phyloP scores from a whole-genome alignment of 2,329 filamentous ascomycete species.

The Teratosphaeria destructans region DNA sequence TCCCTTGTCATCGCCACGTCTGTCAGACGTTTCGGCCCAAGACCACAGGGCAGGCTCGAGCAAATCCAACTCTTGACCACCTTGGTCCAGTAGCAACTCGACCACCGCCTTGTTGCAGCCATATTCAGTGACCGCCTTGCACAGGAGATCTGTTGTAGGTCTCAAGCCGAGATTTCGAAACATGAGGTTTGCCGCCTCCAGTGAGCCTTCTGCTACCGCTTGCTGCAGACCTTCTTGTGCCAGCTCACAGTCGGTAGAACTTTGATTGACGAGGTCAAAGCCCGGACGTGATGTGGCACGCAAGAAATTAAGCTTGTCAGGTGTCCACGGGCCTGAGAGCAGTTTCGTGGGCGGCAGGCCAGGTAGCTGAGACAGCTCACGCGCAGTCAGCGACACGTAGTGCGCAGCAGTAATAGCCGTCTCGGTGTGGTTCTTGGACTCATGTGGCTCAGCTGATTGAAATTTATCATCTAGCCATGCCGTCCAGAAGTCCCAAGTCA shows the following conservation, averaged over 20 bases:
- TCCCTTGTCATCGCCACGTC: constrained; percentile 15
- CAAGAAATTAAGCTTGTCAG: constrained; percentile 13
- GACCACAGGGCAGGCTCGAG: constrained; percentile 25
- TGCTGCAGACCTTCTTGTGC: constrained; percentile 18
- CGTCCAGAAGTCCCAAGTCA: constrained; percentile 25
- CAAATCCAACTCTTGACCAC: constrained; percentile 14
- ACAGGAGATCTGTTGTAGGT: constrained; percentile 18
- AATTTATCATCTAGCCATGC: constrained; percentile 11
- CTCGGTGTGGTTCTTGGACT: not conserved
- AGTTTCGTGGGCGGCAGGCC: constrained; percentile 15
- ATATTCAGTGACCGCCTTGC: constrained; percentile 21
- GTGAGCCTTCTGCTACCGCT: constrained; percentile 16
- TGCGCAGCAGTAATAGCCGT: not conserved
- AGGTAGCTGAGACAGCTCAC: constrained; percentile 8
- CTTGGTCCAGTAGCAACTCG: not conserved
- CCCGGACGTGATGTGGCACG: constrained; percentile 5
- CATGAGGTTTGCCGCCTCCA: constrained; percentile 14
- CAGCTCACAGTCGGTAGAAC: constrained; percentile 13
- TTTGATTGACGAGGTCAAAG: constrained; percentile 4
- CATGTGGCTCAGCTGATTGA: not conserved
- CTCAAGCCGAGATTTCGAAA: constrained; percentile 12
- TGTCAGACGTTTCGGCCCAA: constrained; percentile 22
- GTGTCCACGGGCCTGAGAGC: constrained; percentile 17
- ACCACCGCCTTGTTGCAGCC: constrained; percentile 18
- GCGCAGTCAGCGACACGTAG: not conserved